Percentiles rank a stretch among this genome's conserved stretches.
phyloP scores from a whole-genome alignment of 192 early-diverging fungal genomes.

The Coemansia erecta region DNA sequence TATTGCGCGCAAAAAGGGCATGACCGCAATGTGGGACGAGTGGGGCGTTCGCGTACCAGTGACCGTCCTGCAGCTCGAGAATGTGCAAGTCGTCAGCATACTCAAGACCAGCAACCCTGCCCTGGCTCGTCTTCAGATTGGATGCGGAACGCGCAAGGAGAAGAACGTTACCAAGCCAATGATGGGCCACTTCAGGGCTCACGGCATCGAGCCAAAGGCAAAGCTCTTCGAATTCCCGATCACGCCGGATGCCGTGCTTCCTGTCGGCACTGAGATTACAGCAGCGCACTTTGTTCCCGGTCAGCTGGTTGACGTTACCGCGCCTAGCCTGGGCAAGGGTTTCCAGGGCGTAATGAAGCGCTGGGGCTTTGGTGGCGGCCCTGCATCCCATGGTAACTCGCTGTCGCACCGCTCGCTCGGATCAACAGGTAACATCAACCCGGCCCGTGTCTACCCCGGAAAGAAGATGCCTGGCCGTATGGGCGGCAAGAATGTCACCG shows the following conservation, averaged over 20 bases:
- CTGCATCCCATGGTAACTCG: constrained; percentile 94
- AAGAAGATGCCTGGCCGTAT: constrained; percentile 99
- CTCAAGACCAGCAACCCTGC: constrained; percentile 38
- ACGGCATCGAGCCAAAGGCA: constrained; percentile 72
- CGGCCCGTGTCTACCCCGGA: constrained; percentile 89
- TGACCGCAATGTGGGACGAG: constrained; percentile 92
- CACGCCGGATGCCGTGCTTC: constrained; percentile 76
- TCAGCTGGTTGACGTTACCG: constrained; percentile 90
- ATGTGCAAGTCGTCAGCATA: constrained; percentile 67
- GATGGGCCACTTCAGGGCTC: constrained; percentile 70
- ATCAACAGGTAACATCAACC: constrained; percentile 84
- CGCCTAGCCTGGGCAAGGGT: constrained; percentile 86
- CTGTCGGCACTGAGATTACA: constrained; percentile 61
- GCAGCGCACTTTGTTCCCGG: constrained; percentile 94
- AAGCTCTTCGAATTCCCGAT: constrained; percentile 82
- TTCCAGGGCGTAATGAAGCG: constrained; percentile 98
- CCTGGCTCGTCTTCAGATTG: constrained; percentile 62
- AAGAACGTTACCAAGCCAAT: constrained; percentile 71
- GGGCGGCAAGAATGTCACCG: constrained; percentile 80
- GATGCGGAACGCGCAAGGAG: constrained; percentile 57
- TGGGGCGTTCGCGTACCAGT: constrained; percentile 88
- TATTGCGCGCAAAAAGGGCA: constrained; percentile 91
- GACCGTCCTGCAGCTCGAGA: constrained; percentile 75
- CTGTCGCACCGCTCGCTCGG: constrained; percentile 83
- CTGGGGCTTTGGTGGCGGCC: constrained; percentile 85